Conservation (phyloP, 495 filamentous ascomycete genomes). For the Aspergillus cavernicola region DNA sequence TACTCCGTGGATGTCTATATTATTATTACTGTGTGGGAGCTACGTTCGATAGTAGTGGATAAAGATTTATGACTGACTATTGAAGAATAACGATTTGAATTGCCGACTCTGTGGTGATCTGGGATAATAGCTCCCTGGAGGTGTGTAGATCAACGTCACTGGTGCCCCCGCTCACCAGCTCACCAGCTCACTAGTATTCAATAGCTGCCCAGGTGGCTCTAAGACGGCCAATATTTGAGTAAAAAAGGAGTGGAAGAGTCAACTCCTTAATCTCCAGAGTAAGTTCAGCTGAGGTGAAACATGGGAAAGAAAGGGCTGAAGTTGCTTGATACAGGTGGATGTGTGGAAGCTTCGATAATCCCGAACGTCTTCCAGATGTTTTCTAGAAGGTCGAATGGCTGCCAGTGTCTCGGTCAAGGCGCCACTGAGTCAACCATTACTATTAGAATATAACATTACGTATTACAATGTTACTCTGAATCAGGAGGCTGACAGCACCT, state of each 20-base stretch:
- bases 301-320: background rate
- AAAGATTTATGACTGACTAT: background rate
- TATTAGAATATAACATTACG: no score
- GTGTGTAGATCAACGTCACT: constrained; percentile 15
- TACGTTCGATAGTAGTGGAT: background rate
- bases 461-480: no score
- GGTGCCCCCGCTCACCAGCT: background rate
- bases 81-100: background rate
- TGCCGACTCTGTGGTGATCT: background rate
- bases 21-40: background rate
- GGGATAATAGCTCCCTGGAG: no score
- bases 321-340: background rate
- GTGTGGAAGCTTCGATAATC: constrained; percentile 22
- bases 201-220: constrained; percentile 1
- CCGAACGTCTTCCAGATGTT: constrained; percentile 24
- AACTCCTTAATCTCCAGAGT: background rate
- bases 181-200: background rate
- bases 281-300: background rate
- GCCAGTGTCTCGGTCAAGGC: constrained; percentile 1
- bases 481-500: no score
- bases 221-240: background rate
- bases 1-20: no score
- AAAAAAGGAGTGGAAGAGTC: background rate
- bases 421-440: constrained; percentile 1
- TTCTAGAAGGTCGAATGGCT: constrained; percentile 31